Percentiles rank a stretch among this genome's conserved stretches.
Evolutionary conservation across 1,139 yeast genomes (phyloP).

Genomic region (Saccharomycopsis hybrid): DNA sequence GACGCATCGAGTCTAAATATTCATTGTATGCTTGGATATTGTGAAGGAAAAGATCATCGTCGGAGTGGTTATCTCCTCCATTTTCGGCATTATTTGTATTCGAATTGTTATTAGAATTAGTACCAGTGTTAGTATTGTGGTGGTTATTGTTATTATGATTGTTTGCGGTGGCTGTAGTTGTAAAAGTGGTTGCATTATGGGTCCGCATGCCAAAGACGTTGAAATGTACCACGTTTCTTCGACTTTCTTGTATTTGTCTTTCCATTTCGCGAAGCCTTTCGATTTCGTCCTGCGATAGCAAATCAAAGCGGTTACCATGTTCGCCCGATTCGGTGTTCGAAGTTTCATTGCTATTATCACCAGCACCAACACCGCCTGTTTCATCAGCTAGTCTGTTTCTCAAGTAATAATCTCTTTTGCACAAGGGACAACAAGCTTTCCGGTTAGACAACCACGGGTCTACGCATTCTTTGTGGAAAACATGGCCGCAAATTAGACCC

Average conservation of each 20-base stretch:
- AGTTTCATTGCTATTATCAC: conserved; percentile 8
- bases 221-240: neutral
- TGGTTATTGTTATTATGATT: neutral
- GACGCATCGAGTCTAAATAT: conserved; percentile 23
- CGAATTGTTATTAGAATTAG: neutral
- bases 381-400: conserved; percentile 27
- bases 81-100: conserved; percentile 1
- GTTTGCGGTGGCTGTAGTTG: neutral
- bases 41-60: neutral
- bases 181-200: conserved; percentile 19
- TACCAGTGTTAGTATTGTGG: neutral
- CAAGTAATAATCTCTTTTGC: conserved; percentile 64
- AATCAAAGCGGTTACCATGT: conserved; percentile 19
- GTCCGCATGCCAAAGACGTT: conserved; percentile 9
- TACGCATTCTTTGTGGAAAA: conserved; percentile 71
- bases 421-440: conserved; percentile 80
- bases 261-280: conserved; percentile 16
- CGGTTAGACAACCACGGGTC: conserved; percentile 79
- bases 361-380: conserved; percentile 24
- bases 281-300: conserved; percentile 18
- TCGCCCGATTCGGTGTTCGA: conserved; percentile 19
- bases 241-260: neutral
- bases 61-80: neutral
- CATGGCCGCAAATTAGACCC: conserved; percentile 77
- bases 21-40: conserved; percentile 22